phyloP scores from a whole-genome alignment of 306 rosid genomes.

The Hippophae rhamnoides region DNA sequence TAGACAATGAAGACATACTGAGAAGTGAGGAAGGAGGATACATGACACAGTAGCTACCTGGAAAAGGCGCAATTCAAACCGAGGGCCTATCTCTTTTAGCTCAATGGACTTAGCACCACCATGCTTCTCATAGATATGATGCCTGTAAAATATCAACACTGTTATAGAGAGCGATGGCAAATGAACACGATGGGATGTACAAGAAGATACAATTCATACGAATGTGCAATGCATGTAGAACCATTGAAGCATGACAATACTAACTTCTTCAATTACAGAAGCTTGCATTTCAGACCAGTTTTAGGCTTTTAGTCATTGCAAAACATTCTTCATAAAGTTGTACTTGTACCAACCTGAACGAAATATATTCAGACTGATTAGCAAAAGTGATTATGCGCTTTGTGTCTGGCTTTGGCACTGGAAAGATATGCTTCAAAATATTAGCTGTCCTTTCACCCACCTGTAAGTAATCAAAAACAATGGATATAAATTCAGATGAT shows the following conservation, averaged over 20 bases:
- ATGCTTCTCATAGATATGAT: slow-evolving; percentile 71
- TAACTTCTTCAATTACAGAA: too few relatives aligned
- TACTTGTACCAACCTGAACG: slow-evolving; percentile 57
- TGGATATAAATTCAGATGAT: slow-evolving; percentile 9
- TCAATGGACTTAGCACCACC: slow-evolving; percentile 76
- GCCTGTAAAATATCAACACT: slow-evolving; percentile 33
- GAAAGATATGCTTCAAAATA: slow-evolving; percentile 79
- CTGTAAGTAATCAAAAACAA: slow-evolving; percentile 31
- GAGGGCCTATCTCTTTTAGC: slow-evolving; percentile 89
- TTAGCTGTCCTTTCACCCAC: slow-evolving; percentile 76
- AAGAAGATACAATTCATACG: too few relatives aligned
- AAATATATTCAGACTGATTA: slow-evolving; percentile 71
- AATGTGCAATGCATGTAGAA: too few relatives aligned
- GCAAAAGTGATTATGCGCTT: slow-evolving; percentile 76
- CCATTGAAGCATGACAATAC: too few relatives aligned
- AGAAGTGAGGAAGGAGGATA: neutral
- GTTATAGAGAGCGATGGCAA: slow-evolving; percentile 6
- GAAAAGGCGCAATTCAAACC: slow-evolving; percentile 70
- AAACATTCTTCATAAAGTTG: neutral
- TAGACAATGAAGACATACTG: neutral
- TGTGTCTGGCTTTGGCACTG: slow-evolving; percentile 85
- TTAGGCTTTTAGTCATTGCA: neutral
- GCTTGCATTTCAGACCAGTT: too few relatives aligned
- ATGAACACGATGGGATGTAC: too few relatives aligned
- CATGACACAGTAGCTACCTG: slow-evolving; percentile 41